Base-by-base conservation (phyloP, 352 stramenopile species). In the Pythium pyrilobum region DNA sequence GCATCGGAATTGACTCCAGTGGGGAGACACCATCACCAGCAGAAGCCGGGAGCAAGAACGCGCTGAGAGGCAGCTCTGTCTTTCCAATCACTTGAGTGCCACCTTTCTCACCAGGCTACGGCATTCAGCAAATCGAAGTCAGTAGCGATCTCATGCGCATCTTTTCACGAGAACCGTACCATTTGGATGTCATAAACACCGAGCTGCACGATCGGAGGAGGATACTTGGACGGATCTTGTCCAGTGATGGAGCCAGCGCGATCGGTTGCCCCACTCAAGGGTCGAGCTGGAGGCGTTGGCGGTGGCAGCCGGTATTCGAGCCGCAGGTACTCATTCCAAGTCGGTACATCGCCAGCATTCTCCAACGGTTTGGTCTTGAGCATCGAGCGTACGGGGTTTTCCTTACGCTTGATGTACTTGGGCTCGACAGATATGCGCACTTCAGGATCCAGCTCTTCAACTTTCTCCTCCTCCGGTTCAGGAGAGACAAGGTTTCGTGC, bases 181-280 rank as follows among this genome's bases (percentile, higher is more conserved):
- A 78, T 66, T 71, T 83, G 55, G 40, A 83, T 72, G 29, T 81
- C 73, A 38, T 71, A 81, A 3, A 83, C 53, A 9, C 67, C 71
- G 20, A 79, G 27, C 42, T 62, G 52, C 13, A 84, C 56, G 21
- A 81, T 66, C 12, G 73, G 71, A 4, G 73, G 59, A 4, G 68
- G 63, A 20, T 73, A 60, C 28, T 61, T 53, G 11, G 39, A 18
- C 6, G 33, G 9, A 33, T 20, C 39, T 45, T 45, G 21, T 4
- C 28, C 39, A 5, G 31, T 24, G 4, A 24, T 32, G 12, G 21
- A n/a, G 8, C 8, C 8, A 36, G 31, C 9, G 9, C 8, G 31
- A 13, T 13, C 31, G 13, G 8, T 13, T 13, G 31, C 31, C 8
- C 8, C 13, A 2, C 10, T 37, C 18, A 9, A 13, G 2, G 4